A percentile compares a stretch with the other conserved stretches of the same genome.
Conservation (phyloP, 108 stramenopile genomes). For the Licmophora abbreviata region DNA sequence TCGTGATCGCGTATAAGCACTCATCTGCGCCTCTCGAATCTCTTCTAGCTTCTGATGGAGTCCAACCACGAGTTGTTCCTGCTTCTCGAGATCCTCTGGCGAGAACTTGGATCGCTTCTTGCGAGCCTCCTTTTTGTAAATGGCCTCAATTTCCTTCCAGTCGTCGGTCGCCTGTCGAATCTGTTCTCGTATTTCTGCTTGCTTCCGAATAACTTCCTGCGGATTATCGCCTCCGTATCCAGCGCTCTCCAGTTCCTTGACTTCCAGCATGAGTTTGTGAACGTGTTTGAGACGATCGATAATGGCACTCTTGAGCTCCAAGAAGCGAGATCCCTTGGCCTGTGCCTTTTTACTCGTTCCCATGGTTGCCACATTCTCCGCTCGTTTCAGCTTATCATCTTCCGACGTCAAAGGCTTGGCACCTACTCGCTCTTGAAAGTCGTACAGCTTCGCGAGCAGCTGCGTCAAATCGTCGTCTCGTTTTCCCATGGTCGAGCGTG, state of each 20-base stretch:
- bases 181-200: slow-evolving; percentile 71
- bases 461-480: slow-evolving; percentile 65
- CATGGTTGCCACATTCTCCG: slow-evolving; percentile 60
- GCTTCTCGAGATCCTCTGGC: slow-evolving; percentile 76
- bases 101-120: slow-evolving; percentile 86
- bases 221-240: slow-evolving; percentile 57
- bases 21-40: slow-evolving; percentile 66
- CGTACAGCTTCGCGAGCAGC: slow-evolving; percentile 77
- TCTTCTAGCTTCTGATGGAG: slow-evolving; percentile 76
- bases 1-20: too few species aligned
- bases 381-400: slow-evolving; percentile 62
- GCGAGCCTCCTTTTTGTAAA: slow-evolving; percentile 79
- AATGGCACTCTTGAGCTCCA: slow-evolving; percentile 72
- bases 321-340: slow-evolving; percentile 68
- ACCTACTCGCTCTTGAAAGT: slow-evolving; percentile 80
- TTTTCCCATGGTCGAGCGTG: slow-evolving; percentile 25
- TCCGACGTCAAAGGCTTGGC: slow-evolving; percentile 70
- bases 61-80: slow-evolving; percentile 61
- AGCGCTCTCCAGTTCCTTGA: slow-evolving; percentile 38
- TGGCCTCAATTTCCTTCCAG: slow-evolving; percentile 72
- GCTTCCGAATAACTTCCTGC: slow-evolving; percentile 70
- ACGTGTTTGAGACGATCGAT: slow-evolving; percentile 55
- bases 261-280: slow-evolving; percentile 42
- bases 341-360: slow-evolving; percentile 55
- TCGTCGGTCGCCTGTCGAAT: slow-evolving; percentile 71